Evolutionary conservation across 176 grass and related monocot genomes (phyloP), one percentile per base, ranked within the genome.

Genomic region (Thalia dealbata): DNA sequence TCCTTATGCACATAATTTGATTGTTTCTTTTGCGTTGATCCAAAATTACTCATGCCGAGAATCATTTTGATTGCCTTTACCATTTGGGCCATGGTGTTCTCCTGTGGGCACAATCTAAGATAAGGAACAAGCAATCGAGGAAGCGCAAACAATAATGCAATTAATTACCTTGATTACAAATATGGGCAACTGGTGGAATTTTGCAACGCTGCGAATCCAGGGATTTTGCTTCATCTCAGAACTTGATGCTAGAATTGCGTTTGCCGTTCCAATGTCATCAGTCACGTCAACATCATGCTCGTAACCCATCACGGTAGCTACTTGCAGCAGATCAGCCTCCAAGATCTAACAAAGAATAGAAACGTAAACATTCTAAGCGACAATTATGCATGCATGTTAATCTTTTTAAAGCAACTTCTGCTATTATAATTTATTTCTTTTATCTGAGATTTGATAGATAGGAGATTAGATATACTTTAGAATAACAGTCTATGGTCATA

Each of bases 21-120:
- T 41, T 79, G 54, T 75, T 78, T 75, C 67, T 64, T 64, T 70
- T 69, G 67, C 14, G 61, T 64, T 27, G 73, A 70, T 67, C 56
- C 80, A 30, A 82, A 80, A 19, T 52, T 74, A 44, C 84, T 85
- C 72, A 79, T 91, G 74, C 85, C 85, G 76, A 92, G 73, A 81
- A 97, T 91, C 95, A 97, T 97, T 86, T 89, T 91, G 43, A 97
- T 75, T 76, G 95, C 90, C 81, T 97, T 97, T 76, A 97, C 90
- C 72, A 97, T 84, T 69, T 92, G 95, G 64, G 95, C 85, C 95
- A 97, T 97, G 27, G 95, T 90, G 75, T 88, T 90, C 43, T 81
- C 81, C 95, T 93, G 79, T 56, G 73, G 56, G 14, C 51, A 21
- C 48, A 69, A 52, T 28, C 27, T 78, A 22, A 76, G 42, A 23